Evolutionary conservation across 2,329 filamentous ascomycete species (phyloP), one percentile per base, ranked within the genome.

Genomic region (Sarocladiaceae sp.): DNA sequence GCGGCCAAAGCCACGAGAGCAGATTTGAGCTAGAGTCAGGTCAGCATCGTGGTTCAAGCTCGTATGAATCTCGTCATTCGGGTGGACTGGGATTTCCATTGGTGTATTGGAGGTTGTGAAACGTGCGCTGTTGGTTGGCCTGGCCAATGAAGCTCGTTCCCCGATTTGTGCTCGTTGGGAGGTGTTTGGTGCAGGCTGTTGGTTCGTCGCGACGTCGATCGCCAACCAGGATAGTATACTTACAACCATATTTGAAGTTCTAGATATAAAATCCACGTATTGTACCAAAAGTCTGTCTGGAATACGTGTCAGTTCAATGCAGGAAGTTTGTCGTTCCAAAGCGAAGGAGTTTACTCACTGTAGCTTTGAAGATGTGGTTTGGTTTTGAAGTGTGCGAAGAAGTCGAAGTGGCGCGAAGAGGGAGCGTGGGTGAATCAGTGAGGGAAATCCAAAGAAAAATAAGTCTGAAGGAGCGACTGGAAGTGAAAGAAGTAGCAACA

Each of bases 1-100:
- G 39, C 39, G 33, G 12, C 33, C 12, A 36, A 17, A 59, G 77
- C 77, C 65, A 79, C 63, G 60, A 82, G 74, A 50, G 72, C 71
- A 44, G 74, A 66, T 59, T 72, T 69, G 54, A 70, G 58, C 66
- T 69, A 50, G 11, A 13, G 17, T 8, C 25, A 49, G 56, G 54
- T 61, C 26, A 62, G 57, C 22, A 10, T 42, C 17, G 10, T 42
- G 18, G 22, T 8, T 10, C 29, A 15, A 33, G 10, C 8, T 8
- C 10, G 10, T 8, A 33, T 33, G 10, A 33, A 33, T 33, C 15
- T 33, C 29, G 29, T n/a, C n/a, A 33, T 33, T 33, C 29, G 8
- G 10, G 15, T 33, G 29, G 15, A 10, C 10, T 33, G 15, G 15
- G 29, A 33, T 10, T 10, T 10, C 10, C 29, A 33, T 33, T 33